phyloP scores from a whole-genome alignment of 208 protist genomes.

The Trypanosoma mega region DNA sequence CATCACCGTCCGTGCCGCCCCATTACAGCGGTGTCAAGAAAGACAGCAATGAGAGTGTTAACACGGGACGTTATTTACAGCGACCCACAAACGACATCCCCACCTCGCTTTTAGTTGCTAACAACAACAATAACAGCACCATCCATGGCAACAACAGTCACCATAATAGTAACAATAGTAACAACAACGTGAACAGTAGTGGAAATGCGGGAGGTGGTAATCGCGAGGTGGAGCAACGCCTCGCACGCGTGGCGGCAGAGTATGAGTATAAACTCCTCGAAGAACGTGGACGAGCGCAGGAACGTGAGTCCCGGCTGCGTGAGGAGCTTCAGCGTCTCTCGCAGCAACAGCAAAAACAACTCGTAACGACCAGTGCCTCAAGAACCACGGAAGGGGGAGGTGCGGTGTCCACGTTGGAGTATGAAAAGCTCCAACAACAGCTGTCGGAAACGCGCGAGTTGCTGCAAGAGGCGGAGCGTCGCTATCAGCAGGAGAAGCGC shows the following conservation, averaged over 20 bases:
- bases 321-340: constrained; percentile 22
- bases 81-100: no score
- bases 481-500: constrained; percentile 35
- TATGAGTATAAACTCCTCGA: constrained; percentile 31
- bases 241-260: constrained; percentile 21
- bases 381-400: no score
- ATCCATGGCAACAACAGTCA: no score
- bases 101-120: no score
- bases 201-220: background rate
- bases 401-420: constrained; percentile 10
- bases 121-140: no score
- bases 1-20: no score
- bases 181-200: background rate
- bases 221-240: constrained; percentile 24
- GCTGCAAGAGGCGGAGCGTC: constrained; percentile 28
- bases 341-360: background rate
- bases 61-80: no score
- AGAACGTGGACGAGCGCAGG: constrained; percentile 27
- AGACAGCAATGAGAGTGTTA: no score
- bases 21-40: no score
- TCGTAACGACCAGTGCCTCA: no score
- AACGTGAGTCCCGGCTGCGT: constrained; percentile 18
- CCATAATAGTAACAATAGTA: no score
- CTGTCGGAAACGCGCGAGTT: constrained; percentile 29
- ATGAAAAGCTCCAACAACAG: constrained; percentile 24